These are phyloP conservation scores for Xanthoconium separans DNA, from an alignment of 1,284 basidiomycete species.

Conservation along the genomic window DNA sequence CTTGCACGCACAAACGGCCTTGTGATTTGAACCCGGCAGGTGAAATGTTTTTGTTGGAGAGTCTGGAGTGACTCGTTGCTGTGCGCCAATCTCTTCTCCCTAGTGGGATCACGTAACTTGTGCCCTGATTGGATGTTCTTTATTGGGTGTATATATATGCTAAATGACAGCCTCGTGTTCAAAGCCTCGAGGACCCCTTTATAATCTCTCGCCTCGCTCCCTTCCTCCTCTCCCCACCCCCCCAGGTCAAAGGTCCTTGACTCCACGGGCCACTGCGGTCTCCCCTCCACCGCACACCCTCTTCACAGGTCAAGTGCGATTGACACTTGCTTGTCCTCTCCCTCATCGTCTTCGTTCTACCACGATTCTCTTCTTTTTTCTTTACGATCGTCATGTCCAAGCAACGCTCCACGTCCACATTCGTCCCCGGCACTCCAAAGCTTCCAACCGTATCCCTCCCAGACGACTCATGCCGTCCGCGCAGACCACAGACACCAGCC, in stretches of 20 bases:
- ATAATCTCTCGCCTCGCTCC: constrained; percentile 10
- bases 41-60: no score
- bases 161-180: constrained; percentile 23
- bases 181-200: constrained; percentile 26
- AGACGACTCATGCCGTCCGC: constrained; percentile 27
- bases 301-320: no score
- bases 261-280: constrained; percentile 27
- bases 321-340: not conserved
- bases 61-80: no score
- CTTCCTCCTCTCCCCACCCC: not conserved
- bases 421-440: constrained; percentile 31
- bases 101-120: constrained; percentile 19
- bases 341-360: constrained; percentile 15
- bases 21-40: no score
- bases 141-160: constrained; percentile 17
- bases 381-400: constrained; percentile 33
- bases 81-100: not conserved
- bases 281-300: constrained; percentile 5
- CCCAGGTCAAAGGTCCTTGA: constrained; percentile 17
- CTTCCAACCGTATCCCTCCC: constrained; percentile 32
- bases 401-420: constrained; percentile 17
- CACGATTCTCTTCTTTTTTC: constrained; percentile 20
- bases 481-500: constrained; percentile 24
- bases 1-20: no score
- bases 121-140: constrained; percentile 18